Percentiles rank a stretch among this genome's conserved stretches.
Conservation (phyloP, 208 protist species). For the Balamuthia mandrillaris region DNA sequence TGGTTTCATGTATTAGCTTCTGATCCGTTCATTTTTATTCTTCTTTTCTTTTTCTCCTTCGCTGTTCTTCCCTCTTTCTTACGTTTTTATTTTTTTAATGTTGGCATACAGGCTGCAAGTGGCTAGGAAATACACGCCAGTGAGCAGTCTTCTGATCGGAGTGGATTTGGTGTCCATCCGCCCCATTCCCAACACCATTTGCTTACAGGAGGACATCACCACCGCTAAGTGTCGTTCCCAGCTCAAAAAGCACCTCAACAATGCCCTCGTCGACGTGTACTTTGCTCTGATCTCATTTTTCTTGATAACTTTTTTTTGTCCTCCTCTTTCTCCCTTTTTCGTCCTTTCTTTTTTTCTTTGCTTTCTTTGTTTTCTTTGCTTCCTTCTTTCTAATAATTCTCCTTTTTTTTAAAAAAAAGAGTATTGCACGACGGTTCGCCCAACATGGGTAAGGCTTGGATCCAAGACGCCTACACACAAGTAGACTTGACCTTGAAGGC, state of each 20-base stretch:
- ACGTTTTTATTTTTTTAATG: conserved; percentile 31
- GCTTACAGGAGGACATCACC: conserved; percentile 96
- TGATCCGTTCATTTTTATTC: too few species aligned
- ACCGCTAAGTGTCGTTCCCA: conserved; percentile 90
- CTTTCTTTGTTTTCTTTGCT: too few species aligned
- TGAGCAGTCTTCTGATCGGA: conserved; percentile 90
- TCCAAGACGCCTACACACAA: conserved; percentile 96
- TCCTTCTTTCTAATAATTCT: not conserved
- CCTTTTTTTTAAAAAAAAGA: not conserved
- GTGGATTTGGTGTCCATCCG: conserved; percentile 97
- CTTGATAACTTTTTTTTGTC: not conserved
- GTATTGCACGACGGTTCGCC: conserved; percentile 99
- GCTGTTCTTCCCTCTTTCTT: conserved; percentile 25
- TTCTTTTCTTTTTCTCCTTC: too few species aligned
- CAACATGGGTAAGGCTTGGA: conserved; percentile 97
- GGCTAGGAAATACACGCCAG: conserved; percentile 92
- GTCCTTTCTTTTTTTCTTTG: not conserved
- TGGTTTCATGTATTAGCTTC: conserved; percentile 3
- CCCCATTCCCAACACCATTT: conserved; percentile 92
- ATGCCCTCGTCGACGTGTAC: conserved; percentile 81
- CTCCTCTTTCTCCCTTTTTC: too few species aligned
- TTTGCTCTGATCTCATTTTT: not conserved
- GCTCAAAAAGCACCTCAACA: conserved; percentile 90
- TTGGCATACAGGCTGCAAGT: conserved; percentile 83
- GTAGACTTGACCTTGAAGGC: conserved; percentile 89